These are phyloP conservation scores for Stropharia rugosoannulata DNA, from an alignment of 768 basidiomycete genomes.

Conservation along the genomic window DNA sequence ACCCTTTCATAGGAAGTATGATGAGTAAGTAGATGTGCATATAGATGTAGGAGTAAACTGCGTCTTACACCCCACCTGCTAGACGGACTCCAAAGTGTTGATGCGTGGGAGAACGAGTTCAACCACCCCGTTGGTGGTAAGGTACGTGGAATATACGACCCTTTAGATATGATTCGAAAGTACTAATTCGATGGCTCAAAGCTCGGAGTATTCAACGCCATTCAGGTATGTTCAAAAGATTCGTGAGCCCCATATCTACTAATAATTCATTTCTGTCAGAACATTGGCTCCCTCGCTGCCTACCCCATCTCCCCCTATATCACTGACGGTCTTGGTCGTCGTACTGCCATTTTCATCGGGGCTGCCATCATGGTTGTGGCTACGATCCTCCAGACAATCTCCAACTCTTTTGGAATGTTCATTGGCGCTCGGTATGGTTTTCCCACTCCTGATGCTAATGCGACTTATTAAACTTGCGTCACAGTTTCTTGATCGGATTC, in stretches of 20 bases:
- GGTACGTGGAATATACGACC: conserved; percentile 13
- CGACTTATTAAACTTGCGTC: not conserved
- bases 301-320: conserved; percentile 64
- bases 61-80: not conserved
- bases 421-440: conserved; percentile 56
- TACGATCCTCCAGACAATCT: conserved; percentile 57
- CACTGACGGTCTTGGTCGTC: conserved; percentile 62
- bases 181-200: conserved; percentile 34
- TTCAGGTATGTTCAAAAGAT: conserved; percentile 39
- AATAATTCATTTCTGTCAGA: conserved; percentile 30
- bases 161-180: not conserved
- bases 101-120: conserved; percentile 57
- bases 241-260: not conserved
- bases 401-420: conserved; percentile 62
- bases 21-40: conserved; percentile 38
- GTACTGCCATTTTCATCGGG: conserved; percentile 56
- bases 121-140: conserved; percentile 44
- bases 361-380: conserved; percentile 58
- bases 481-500: conserved; percentile 60
- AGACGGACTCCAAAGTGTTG: conserved; percentile 58
- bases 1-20: conserved; percentile 42
- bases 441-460: not conserved
- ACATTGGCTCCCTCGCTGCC: conserved; percentile 57
- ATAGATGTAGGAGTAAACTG: not conserved
- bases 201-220: conserved; percentile 61